Conservation (phyloP, 179 eudicot species). For the Silene noctiflora region DNA sequence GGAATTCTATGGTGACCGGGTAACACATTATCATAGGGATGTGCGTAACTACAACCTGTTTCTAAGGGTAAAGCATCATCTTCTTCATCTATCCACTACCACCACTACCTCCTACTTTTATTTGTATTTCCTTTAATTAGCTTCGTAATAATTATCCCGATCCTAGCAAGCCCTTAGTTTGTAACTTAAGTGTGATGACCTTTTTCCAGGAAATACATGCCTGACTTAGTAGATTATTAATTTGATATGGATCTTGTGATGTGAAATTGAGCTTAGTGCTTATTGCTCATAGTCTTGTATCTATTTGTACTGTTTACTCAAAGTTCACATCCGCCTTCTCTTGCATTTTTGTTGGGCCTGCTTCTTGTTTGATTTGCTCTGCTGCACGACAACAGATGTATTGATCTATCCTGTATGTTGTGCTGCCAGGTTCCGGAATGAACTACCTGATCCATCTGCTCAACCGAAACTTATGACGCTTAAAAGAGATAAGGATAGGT, state of each 20-base stretch:
- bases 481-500: constrained; percentile 81
- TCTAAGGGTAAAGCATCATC: too few species aligned
- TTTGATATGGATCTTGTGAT: neutral
- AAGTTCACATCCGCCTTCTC: neutral
- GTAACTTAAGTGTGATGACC: neutral
- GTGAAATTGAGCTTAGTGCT: neutral
- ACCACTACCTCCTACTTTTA: too few species aligned
- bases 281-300: neutral
- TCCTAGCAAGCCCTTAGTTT: too few species aligned
- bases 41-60: too few species aligned
- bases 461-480: constrained; percentile 75
- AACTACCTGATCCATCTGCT: constrained; percentile 87
- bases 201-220: neutral
- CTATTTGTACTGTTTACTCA: constrained; percentile 4
- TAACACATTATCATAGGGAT: too few species aligned
- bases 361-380: constrained; percentile 2
- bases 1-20: too few species aligned
- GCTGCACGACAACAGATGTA: neutral
- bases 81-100: too few species aligned
- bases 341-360: neutral
- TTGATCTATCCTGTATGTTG: constrained; percentile 19
- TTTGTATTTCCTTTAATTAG: too few species aligned
- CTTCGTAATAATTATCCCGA: too few species aligned
- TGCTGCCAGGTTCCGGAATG: constrained; percentile 76
- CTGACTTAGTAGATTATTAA: neutral